Percentiles rank a stretch among this genome's conserved stretches.
These are phyloP conservation scores for Collybiopsis luxurians DNA, from an alignment of 768 basidiomycete species.

Conservation along the genomic window DNA sequence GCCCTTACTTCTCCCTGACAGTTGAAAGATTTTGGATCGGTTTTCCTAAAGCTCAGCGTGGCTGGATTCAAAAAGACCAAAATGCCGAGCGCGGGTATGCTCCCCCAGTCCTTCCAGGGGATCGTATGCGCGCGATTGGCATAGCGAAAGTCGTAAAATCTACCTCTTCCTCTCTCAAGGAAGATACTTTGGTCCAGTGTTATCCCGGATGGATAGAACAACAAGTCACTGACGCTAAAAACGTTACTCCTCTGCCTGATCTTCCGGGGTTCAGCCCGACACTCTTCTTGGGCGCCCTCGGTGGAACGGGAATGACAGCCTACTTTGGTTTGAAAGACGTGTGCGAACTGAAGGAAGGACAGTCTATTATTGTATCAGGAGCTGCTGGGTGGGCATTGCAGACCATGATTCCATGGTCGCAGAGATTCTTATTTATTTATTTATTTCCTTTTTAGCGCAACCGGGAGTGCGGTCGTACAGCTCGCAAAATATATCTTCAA, in stretches of 20 bases:
- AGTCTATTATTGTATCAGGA: background rate
- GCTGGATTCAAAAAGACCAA: background rate
- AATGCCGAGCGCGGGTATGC: background rate
- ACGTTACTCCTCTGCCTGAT: background rate
- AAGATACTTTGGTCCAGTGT: background rate
- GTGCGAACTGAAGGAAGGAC: background rate
- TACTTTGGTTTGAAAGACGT: constrained; percentile 4
- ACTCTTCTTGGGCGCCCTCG: background rate
- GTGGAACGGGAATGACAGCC: background rate
- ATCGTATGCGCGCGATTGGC: background rate
- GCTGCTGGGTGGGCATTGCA: background rate
- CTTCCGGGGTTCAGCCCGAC: background rate
- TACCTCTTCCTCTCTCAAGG: background rate
- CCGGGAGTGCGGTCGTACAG: constrained; percentile 1
- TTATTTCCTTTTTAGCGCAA: background rate
- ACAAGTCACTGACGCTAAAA: background rate
- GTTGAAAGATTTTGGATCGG: background rate
- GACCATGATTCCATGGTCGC: background rate
- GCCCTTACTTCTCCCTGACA: background rate
- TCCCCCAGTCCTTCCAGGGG: background rate
- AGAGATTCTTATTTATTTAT: background rate
- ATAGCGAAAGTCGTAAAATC: background rate
- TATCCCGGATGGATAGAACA: constrained; percentile 1
- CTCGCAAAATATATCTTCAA: constrained; percentile 3
- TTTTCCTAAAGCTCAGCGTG: background rate